Conservation (phyloP, 768 basidiomycete genomes). For the Guyanaporus albipodus region DNA sequence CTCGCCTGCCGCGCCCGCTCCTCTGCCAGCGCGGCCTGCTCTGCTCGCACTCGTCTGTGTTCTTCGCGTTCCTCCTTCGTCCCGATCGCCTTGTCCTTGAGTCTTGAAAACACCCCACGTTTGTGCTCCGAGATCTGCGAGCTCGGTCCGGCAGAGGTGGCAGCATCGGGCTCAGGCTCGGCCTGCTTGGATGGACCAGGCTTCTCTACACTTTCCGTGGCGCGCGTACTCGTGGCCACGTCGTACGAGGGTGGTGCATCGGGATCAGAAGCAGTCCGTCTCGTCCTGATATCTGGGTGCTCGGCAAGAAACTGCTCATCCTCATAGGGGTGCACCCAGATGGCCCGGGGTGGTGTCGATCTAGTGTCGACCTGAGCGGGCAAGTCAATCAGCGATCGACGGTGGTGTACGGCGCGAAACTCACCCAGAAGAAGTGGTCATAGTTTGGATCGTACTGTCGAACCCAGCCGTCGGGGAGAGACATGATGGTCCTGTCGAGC, state of each 20-base stretch:
- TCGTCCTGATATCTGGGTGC: conserved; percentile 46
- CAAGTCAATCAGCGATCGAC: not conserved
- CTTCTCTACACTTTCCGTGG: conserved; percentile 20
- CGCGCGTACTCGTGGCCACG: conserved; percentile 25
- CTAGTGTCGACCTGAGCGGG: conserved; percentile 55
- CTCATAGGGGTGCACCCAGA: conserved; percentile 72
- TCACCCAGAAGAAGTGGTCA: conserved; percentile 49
- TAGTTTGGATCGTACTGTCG: conserved; percentile 41
- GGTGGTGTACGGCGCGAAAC: not conserved
- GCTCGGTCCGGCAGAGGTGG: not conserved
- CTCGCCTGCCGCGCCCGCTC: conserved; percentile 19
- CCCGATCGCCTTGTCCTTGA: conserved; percentile 62
- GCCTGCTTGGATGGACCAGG: not conserved
- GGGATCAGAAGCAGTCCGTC: conserved; percentile 17
- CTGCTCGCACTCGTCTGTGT: conserved; percentile 31
- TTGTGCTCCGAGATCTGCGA: conserved; percentile 32
- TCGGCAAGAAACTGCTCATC: conserved; percentile 59
- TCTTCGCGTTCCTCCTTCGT: conserved; percentile 63
- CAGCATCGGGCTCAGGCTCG: not conserved
- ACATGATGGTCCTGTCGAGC: conserved; percentile 11
- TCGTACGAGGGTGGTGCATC: conserved; percentile 30
- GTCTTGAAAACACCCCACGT: conserved; percentile 52
- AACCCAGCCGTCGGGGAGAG: conserved; percentile 58
- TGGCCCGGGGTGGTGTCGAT: conserved; percentile 58
- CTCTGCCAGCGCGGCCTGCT: conserved; percentile 26